These are phyloP conservation scores for Ceratocystis papillata DNA, from an alignment of 2,329 filamentous ascomycete genomes.

Conservation along the genomic window DNA sequence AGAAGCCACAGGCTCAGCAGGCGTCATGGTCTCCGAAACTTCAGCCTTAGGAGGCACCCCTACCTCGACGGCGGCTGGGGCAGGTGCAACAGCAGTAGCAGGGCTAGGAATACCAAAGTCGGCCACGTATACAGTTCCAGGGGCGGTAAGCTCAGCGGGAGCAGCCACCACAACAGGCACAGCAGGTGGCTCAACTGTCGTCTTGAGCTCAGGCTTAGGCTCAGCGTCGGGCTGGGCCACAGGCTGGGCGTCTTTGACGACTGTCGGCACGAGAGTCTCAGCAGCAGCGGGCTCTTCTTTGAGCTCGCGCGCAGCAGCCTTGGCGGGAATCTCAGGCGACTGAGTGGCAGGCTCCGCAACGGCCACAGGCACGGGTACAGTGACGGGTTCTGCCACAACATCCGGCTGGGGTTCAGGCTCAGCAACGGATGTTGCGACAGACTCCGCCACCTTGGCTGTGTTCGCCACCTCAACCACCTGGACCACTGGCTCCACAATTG, in stretches of 20 bases:
- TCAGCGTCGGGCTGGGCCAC: neutral
- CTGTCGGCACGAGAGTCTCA: neutral
- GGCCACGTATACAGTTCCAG: neutral
- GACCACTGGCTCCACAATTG: neutral
- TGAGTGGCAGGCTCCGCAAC: neutral
- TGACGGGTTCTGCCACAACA: neutral
- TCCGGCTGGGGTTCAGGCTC: neutral
- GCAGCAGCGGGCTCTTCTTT: neutral
- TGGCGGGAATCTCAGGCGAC: neutral
- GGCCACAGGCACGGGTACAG: neutral
- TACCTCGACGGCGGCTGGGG: neutral
- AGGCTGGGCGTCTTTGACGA: neutral
- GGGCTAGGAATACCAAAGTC: neutral
- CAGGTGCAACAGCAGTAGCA: neutral
- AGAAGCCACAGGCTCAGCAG: slow-evolving; percentile 10
- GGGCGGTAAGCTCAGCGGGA: neutral
- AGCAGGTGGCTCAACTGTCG: neutral
- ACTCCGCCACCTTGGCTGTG: neutral
- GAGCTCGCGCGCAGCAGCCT: neutral
- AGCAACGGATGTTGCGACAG: neutral
- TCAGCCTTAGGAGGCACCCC: neutral
- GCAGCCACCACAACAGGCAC: neutral
- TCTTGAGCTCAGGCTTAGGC: neutral
- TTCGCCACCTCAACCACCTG: slow-evolving; percentile 5
- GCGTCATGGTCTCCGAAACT: neutral